Conservation (phyloP, 805 yeast genomes). For the Candida morakotiae region DNA sequence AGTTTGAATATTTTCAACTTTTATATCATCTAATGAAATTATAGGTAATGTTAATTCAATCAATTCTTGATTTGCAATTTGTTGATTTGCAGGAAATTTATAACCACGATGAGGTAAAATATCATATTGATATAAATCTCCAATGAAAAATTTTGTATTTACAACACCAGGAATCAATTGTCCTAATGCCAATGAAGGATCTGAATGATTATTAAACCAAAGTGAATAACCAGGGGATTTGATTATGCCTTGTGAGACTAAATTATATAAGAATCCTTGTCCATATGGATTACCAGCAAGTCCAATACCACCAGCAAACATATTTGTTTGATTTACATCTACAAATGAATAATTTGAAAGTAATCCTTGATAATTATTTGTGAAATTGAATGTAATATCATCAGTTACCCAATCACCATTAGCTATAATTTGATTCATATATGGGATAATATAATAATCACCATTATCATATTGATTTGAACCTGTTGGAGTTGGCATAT, state of each 20-base stretch:
- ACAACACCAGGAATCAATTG: conserved; percentile 57
- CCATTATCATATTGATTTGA: conserved; percentile 14
- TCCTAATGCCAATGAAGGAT: conserved; percentile 17
- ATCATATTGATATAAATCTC: conserved; percentile 46
- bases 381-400: conserved; percentile 16
- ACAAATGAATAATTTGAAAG: conserved; percentile 25
- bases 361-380: conserved; percentile 10
- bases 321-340: conserved; percentile 18
- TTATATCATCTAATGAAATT: conserved; percentile 21
- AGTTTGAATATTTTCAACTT: conserved; percentile 23
- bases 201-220: conserved; percentile 19
- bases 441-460: conserved; percentile 19
- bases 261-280: conserved; percentile 24
- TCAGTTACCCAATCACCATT: conserved; percentile 23
- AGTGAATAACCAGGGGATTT: conserved; percentile 31
- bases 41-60: conserved; percentile 24
- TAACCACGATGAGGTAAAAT: conserved; percentile 45
- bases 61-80: conserved; percentile 10
- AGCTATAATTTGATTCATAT: conserved; percentile 23
- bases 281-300: conserved; percentile 23
- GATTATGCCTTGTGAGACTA: conserved; percentile 18
- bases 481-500: conserved; percentile 11
- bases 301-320: conserved; percentile 32
- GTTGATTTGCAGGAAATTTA: conserved; percentile 36
- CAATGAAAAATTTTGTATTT: conserved; percentile 42